phyloP scores from a whole-genome alignment of 2,329 filamentous ascomycete species.

The Verticillium alfalfae region DNA sequence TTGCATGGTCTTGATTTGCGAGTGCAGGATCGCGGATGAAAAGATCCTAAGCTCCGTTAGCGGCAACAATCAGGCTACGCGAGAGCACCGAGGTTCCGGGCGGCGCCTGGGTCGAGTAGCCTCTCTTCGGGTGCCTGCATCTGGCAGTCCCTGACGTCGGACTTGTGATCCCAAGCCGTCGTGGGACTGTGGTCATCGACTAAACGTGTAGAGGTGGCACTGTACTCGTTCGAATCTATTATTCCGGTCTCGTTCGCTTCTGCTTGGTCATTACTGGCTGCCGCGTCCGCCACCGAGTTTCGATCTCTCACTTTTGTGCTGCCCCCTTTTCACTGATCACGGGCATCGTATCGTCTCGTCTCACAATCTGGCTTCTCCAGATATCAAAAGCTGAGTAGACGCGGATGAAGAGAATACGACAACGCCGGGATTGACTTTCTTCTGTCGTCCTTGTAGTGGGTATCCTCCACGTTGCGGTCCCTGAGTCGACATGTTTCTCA shows the following conservation, averaged over 20 bases:
- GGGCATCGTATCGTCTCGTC: not conserved
- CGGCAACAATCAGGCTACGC: not conserved
- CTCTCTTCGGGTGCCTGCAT: not conserved
- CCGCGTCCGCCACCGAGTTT: not conserved
- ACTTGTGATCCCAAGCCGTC: not conserved
- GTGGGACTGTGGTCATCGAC: not conserved
- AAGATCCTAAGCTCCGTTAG: not conserved
- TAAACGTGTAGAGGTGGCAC: no score
- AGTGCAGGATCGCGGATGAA: not conserved
- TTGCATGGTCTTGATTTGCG: not conserved
- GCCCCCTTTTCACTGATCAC: not conserved
- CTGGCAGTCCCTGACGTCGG: not conserved
- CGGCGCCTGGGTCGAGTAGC: not conserved
- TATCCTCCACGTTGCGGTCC: not conserved
- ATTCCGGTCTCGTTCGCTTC: not conserved
- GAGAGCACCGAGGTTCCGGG: not conserved
- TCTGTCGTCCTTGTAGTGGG: not conserved
- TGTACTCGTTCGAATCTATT: not conserved
- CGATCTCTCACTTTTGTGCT: not conserved
- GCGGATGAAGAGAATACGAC: no score
- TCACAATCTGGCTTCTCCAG: not conserved
- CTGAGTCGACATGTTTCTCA: not conserved
- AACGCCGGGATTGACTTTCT: not conserved
- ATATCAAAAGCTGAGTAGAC: no score
- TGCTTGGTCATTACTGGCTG: not conserved